Base-by-base conservation (phyloP, 2,329 filamentous ascomycete species). In the Botrytis galanthina region DNA sequence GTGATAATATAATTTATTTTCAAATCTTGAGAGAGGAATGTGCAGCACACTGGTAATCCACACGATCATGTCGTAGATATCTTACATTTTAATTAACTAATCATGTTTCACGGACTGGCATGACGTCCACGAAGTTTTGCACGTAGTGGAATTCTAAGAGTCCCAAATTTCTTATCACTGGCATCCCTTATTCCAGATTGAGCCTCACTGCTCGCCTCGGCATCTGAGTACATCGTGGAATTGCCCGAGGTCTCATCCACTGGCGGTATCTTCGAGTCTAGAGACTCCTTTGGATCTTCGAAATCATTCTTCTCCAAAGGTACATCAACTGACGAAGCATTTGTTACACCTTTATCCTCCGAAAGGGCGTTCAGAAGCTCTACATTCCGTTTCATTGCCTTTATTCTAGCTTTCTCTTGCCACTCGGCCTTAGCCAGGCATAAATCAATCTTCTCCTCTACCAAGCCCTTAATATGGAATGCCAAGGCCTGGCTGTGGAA, bases 401-500 rank as follows among this genome's bases (percentile, higher is more conserved):
- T 57, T 8, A 26, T 26, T 32, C 16, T 57, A 26, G 48, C 66
- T 42, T 59, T 69, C 48, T 69, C 66, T 69, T 69, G 35, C 66
- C 66, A 69, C 37, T 69, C 48, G 35, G 48, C 66, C 39, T 69
- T 69, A 57, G 66, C n/a, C 37, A 69, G 42, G 32, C 48, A 69
- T 29, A 57, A 12, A 74, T 81, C 77, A 79, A 98, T 95, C 80
- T 88, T 90, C 70, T 89, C 86, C 83, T 98, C 95, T 2, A 95
- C 90, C 68, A 97, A 81, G 10, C 84, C 82, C 80, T 97, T 97
- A 67, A 93, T 89, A 80, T 97, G 90, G 76, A 93, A 91, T 0
- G 93, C 94, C 61, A 97, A 85, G 0, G 85, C 85, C 78, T 95
- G 89, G 76, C 91, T 93, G 9, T 85, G 87, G 81, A 98, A 97